Evolutionary conservation across 495 filamentous ascomycete genomes (phyloP), one percentile per base, ranked within the genome.

Genomic region (Neurospora discreta): DNA sequence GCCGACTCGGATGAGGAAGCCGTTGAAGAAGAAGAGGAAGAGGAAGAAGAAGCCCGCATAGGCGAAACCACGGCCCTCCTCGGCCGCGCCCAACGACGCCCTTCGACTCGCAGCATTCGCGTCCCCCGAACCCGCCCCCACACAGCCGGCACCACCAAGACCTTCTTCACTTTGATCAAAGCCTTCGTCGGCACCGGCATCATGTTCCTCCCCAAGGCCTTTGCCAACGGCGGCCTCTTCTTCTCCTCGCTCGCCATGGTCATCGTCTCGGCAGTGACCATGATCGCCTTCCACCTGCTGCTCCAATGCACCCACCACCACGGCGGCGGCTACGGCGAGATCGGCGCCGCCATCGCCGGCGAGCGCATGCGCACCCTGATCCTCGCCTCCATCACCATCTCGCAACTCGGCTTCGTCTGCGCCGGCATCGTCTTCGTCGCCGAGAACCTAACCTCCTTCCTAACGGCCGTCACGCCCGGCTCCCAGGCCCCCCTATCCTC

Each of bases 181-280:
- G 87, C 89, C 3, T 90, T 90, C 73, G 79, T 90, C 68, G 89
- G 89, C 23, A 90, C 89, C 1, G 89, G 89, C 26, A 89, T 90
- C 78, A 88, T 90, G 87, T 90, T 90, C 75, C 79, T 91, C 23
- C 89, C 89, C 13, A 90, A 89, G 72, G 89, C 89, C 2, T 91
- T 90, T 76, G 84, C 84, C 74, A 90, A 90, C 74, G 89, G 89
- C 30, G 89, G 89, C 23, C 82, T 91, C n/a, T 77, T 91, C 16
- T 91, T 91, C 75, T 89, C 88, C 0, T 87, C 85, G 0, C 75
- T 91, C 42, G 84, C 87, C 9, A 85, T 91, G 76, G 71, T 90
- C 18, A 78, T 77, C 5, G 82, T 90, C 2, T 87, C 89, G 18
- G 68, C 82, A 3, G 74, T 90, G 42, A 87, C 87, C 39, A 87